Evolutionary conservation across 2,329 filamentous ascomycete genomes (phyloP), one percentile per base, ranked within the genome.

Genomic region (Fusarium sp.): DNA sequence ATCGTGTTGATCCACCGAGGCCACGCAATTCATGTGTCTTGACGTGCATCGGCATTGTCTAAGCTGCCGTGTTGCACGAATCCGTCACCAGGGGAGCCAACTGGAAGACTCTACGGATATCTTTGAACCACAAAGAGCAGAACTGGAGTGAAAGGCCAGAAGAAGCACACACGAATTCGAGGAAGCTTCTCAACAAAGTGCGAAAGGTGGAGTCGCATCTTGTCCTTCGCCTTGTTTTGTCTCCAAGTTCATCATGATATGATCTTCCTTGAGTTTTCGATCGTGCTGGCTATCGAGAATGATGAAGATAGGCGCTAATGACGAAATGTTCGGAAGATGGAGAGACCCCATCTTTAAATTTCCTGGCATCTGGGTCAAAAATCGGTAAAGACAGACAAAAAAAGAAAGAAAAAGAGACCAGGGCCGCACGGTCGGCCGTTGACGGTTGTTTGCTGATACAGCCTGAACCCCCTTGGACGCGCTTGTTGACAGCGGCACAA

Each of bases 11-110:
- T 63, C 65, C 51, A 55, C 51, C 47, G 30, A 66, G 59, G 65
- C 56, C 65, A 55, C 65, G 65, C 65, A 68, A 68, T 68, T 66
- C 60, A 68, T 64, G 57, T 56, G 42, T 53, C 39, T 68, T 65
- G 65, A 65, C 50, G 50, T 56, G 55, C 60, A 62, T 68, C 62
- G 30, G 54, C 47, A 43, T 65, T 44, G 53, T 65, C 40, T 17
- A 64, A 65, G 62, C 42, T 60, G 51, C 60, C 39, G 40, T 65
- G 59, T 67, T 56, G 42, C 32, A 44, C 48, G 46, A 47, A 43
- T 46, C 56, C 38, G 38, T 52, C 57, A 56, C 42, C 40, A 62
- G 30, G 59, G 39, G 48, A 46, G 47, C 49, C 61, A 61, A 56
- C 48, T 50, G 45, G 50, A 47, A 52, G 46, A 46, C 49, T 61